phyloP scores from a whole-genome alignment of 108 stramenopile species.

The Skeletonema tropicum region DNA sequence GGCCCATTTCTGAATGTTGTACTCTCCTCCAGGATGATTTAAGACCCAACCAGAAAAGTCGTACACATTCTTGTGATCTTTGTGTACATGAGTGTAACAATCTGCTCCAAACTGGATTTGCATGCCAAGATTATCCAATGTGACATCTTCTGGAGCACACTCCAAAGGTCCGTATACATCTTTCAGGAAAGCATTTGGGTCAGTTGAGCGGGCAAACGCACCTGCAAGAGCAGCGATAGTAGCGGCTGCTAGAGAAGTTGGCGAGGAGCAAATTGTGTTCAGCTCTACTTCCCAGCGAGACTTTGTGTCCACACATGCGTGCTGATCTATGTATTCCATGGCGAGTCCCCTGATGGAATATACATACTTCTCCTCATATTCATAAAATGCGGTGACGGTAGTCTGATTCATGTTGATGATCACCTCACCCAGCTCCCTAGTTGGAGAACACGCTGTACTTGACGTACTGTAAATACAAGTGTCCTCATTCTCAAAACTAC shows the following conservation, averaged over 20 bases:
- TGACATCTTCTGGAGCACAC: conserved; percentile 21
- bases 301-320: conserved; percentile 23
- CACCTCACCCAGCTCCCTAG: conserved; percentile 27
- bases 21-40: conserved; percentile 44
- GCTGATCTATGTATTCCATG: conserved; percentile 32
- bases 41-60: conserved; percentile 60
- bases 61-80: conserved; percentile 55
- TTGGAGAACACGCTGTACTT: conserved; percentile 30
- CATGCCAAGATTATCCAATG: conserved; percentile 14
- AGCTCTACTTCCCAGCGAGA: conserved; percentile 33
- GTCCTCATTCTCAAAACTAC: conserved; percentile 58
- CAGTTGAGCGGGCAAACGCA: conserved; percentile 21
- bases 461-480: conserved; percentile 40
- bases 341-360: conserved; percentile 58
- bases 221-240: conserved; percentile 24
- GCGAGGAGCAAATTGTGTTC: conserved; percentile 24
- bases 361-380: conserved; percentile 40
- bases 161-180: conserved; percentile 23
- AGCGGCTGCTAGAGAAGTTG: conserved; percentile 4
- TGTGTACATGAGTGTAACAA: conserved; percentile 60
- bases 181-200: conserved; percentile 23
- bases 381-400: conserved; percentile 21
- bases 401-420: conserved; percentile 22
- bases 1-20: conserved; percentile 48
- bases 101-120: conserved; percentile 43